Evolutionary conservation across 176 grass and related monocot species (phyloP).

Genomic region (Triticum timopheevii): DNA sequence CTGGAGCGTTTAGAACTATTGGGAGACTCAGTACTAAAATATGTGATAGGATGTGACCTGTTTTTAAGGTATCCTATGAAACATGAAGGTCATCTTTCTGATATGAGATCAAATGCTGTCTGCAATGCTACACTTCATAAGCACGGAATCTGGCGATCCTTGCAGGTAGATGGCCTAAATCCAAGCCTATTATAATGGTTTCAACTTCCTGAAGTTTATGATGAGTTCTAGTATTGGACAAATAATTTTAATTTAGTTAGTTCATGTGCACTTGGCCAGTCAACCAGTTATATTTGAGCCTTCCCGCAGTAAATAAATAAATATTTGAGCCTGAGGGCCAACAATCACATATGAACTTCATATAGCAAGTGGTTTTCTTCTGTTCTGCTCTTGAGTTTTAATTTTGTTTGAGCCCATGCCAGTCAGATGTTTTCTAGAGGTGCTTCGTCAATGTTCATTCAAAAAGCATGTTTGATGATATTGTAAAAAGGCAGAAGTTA

Average conservation of each 20-base stretch:
- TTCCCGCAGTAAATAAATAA: neutral
- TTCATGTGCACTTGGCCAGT: neutral
- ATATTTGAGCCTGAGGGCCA: constrained; percentile 4
- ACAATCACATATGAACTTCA: constrained; percentile 4
- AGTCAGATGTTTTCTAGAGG: constrained; percentile 1
- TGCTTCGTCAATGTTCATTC: neutral
- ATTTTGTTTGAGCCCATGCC: neutral
- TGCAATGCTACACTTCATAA: constrained; percentile 86
- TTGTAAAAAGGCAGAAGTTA: neutral
- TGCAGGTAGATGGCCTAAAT: constrained; percentile 64
- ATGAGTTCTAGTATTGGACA: neutral
- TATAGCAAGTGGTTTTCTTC: constrained; percentile 8
- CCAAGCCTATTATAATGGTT: constrained; percentile 22
- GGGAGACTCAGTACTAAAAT: constrained; percentile 90
- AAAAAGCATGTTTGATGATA: constrained; percentile 1
- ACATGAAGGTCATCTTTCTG: constrained; percentile 86
- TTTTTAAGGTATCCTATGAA: constrained; percentile 78
- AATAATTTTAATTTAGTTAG: constrained; percentile 8
- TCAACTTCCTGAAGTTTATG: constrained; percentile 27
- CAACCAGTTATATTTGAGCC: constrained; percentile 1
- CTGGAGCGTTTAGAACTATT: constrained; percentile 86
- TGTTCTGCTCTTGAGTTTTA: neutral
- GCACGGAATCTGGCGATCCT: constrained; percentile 61
- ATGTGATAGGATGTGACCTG: constrained; percentile 70
- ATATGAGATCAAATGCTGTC: constrained; percentile 58